Conservation (phyloP, 2,329 filamentous ascomycete genomes). For the Claviceps sp. region DNA sequence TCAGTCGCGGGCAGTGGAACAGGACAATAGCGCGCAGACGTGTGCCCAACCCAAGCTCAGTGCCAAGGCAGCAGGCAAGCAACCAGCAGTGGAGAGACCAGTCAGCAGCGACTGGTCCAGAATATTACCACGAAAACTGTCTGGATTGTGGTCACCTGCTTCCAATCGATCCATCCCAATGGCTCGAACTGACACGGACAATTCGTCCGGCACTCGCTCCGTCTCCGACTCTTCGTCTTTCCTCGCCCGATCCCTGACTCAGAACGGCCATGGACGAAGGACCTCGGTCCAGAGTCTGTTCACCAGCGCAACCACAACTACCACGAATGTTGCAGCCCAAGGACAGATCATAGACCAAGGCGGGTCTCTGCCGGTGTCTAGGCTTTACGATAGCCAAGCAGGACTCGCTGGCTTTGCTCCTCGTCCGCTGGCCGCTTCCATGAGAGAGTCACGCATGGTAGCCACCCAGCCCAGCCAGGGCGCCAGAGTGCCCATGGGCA, state of each 20-base stretch:
- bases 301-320: constrained; percentile 24
- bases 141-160: constrained; percentile 2
- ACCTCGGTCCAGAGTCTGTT: constrained; percentile 16
- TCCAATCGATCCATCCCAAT: constrained; percentile 2
- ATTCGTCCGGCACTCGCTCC: constrained; percentile 4
- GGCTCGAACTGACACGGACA: constrained; percentile 4
- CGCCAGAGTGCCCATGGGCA: constrained; percentile 35
- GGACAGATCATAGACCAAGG: constrained; percentile 31
- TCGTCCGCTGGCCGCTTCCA: constrained; percentile 12
- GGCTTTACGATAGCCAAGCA: constrained; percentile 9
- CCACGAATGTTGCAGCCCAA: constrained; percentile 27
- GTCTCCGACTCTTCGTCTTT: constrained; percentile 8
- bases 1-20: neutral
- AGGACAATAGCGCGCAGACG: neutral
- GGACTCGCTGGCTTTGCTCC: constrained; percentile 14
- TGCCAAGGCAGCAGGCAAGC: constrained; percentile 36
- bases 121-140: constrained; percentile 1
- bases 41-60: constrained; percentile 15
- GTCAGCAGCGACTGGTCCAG: constrained; percentile 9
- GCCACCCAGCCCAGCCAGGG: constrained; percentile 36
- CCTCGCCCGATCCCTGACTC: constrained; percentile 21
- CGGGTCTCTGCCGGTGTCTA: constrained; percentile 17
- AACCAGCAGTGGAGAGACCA: constrained; percentile 18
- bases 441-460: constrained; percentile 27
- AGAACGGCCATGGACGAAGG: constrained; percentile 16